These are phyloP conservation scores for Hemisphaericaspora xylofermentans DNA, from an alignment of 1,139 yeast species.

Conservation along the genomic window DNA sequence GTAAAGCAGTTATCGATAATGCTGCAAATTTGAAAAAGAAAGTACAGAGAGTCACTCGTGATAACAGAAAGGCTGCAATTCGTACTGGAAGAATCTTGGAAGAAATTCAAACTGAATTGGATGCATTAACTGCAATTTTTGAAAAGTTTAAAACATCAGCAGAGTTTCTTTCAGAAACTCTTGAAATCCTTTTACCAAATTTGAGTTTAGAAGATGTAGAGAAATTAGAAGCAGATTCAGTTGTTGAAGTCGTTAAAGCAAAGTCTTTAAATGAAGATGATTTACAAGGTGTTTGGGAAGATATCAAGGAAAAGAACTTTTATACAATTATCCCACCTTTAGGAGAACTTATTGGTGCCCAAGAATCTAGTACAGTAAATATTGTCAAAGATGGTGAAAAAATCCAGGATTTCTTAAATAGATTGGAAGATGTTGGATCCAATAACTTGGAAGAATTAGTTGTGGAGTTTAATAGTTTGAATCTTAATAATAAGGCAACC, in stretches of 20 bases:
- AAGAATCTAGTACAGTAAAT: slow-evolving; percentile 6
- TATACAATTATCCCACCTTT: slow-evolving; percentile 44
- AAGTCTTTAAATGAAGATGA: slow-evolving; percentile 29
- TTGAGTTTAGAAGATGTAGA: slow-evolving; percentile 20
- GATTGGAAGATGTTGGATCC: slow-evolving; percentile 46
- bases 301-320: slow-evolving; percentile 59
- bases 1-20: slow-evolving; percentile 42
- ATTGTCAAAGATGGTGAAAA: slow-evolving; percentile 38
- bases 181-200: slow-evolving; percentile 34
- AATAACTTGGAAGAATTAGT: slow-evolving; percentile 60
- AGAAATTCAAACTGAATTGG: slow-evolving; percentile 46
- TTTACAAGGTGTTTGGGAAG: slow-evolving; percentile 55
- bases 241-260: slow-evolving; percentile 25
- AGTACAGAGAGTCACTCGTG: slow-evolving; percentile 34
- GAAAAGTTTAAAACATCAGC: slow-evolving; percentile 48
- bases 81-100: slow-evolving; percentile 66
- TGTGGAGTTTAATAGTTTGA: slow-evolving; percentile 48
- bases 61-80: slow-evolving; percentile 55
- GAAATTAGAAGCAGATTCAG: slow-evolving; percentile 17
- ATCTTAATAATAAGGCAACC: slow-evolving; percentile 73
- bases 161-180: slow-evolving; percentile 44
- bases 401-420: slow-evolving; percentile 42
- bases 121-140: slow-evolving; percentile 34
- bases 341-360: slow-evolving; percentile 30
- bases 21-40: slow-evolving; percentile 35